Base-by-base conservation (phyloP, 2,329 filamentous ascomycete species). In the Rhinocladiella similis region DNA sequence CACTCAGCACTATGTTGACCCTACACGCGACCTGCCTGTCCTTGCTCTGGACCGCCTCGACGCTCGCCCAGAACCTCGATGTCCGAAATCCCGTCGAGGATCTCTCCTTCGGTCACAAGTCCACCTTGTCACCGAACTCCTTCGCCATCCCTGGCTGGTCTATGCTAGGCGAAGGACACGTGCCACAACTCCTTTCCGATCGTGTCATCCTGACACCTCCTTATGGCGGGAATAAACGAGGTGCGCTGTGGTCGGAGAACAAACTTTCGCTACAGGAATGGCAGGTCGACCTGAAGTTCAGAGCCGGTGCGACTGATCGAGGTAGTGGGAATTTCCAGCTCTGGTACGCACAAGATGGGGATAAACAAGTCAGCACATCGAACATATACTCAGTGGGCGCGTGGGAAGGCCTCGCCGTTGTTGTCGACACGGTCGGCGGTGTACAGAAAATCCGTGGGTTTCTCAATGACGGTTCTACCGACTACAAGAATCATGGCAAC, bases 121-220 rank as follows among this genome's bases (percentile, higher is more conserved):
- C 54, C 63, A 87, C 86, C 65, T 83, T 94, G 75, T 88, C 88
- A 49, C 81, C 73, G 27, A 73, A 67, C 60, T 67, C 66, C 53
- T 73, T 76, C 59, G 72, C 70, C 35, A 76, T 87, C 47, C 80
- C 83, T 2, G 81, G 82, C 61, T 87, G 81, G 78, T 69, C 73
- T 43, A 65, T 82, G 27, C 76, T 74, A 49, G 80, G 81, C 53
- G 80, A 83, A 63, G 81, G 80, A 53, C 80, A 82, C 68, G 69
- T 75, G 12, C 80, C 83, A 51, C 77, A 83, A 62, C 69, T 86
- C 61, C 83, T 97, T 57, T 96, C 91, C 64, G 93, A 97, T 79
- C 91, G 92, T 71, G 70, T 97, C 57, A 89, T 99, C 70, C 83
- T 99, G 55, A 99, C 94, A 1, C 93, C 94, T 10, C 87, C 91